Evolutionary conservation across 257 asterid species (phyloP).

Genomic region (Apocynum venetum): DNA sequence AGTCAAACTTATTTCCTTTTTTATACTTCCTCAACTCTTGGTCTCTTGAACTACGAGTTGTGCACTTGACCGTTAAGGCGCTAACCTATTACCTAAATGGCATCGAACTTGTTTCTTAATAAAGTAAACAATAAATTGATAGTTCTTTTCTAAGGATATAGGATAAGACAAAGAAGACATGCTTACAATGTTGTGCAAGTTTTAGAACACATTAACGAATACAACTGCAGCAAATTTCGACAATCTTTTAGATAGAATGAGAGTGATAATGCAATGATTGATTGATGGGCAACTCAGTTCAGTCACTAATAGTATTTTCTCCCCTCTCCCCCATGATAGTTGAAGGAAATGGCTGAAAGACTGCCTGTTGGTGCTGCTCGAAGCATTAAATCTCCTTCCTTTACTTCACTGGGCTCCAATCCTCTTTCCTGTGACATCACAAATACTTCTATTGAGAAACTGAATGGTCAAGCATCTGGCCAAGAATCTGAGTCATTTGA

Average conservation of each 20-base stretch:
- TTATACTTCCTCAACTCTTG: background rate
- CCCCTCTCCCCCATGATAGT: conserved; percentile 30
- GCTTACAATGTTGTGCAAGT: background rate
- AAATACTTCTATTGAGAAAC: conserved; percentile 43
- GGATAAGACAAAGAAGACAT: background rate
- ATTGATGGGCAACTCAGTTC: background rate
- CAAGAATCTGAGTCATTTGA: conserved; percentile 62
- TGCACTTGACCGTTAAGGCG: background rate
- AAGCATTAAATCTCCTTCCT: conserved; percentile 64
- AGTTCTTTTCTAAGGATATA: background rate
- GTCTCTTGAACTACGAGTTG: background rate
- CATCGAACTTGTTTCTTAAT: background rate
- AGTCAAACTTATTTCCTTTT: background rate
- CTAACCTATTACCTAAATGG: background rate
- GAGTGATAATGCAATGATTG: background rate
- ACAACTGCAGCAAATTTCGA: background rate
- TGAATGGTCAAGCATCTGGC: conserved; percentile 49
- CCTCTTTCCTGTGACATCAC: conserved; percentile 44
- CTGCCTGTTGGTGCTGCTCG: conserved; percentile 92
- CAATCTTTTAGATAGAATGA: background rate
- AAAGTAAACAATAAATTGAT: background rate
- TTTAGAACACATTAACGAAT: background rate
- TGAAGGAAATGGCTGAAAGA: conserved; percentile 98
- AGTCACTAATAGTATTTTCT: conserved; percentile 16
- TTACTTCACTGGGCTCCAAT: conserved; percentile 42